Evolutionary conservation across 306 rosid species (phyloP).

Genomic region (Ormosia emarginata): DNA sequence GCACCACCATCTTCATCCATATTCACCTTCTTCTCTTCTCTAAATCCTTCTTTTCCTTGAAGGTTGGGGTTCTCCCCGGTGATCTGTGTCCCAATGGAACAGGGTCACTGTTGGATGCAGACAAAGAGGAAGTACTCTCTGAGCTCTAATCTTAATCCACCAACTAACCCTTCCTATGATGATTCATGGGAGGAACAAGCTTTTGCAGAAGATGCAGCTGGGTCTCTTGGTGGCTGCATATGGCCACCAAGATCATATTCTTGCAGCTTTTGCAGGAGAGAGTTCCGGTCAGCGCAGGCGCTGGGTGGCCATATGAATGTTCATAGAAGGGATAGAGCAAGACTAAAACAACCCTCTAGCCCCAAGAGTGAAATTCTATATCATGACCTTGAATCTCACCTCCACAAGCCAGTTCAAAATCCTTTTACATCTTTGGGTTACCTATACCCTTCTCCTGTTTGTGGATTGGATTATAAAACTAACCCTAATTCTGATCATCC

Average conservation of each 20-base stretch:
- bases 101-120: conserved; percentile 50
- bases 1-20: neutral
- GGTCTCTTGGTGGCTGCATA: conserved; percentile 42
- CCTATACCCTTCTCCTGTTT: conserved; percentile 39
- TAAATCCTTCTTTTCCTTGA: neutral
- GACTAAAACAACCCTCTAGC: conserved; percentile 49
- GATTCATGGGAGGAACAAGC: conserved; percentile 86
- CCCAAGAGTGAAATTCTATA: conserved; percentile 20
- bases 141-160: conserved; percentile 17
- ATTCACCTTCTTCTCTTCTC: neutral
- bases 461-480: conserved; percentile 40
- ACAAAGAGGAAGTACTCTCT: conserved; percentile 46
- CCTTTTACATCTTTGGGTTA: conserved; percentile 27
- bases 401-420: conserved; percentile 12
- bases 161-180: conserved; percentile 16
- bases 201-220: conserved; percentile 68
- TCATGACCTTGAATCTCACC: neutral
- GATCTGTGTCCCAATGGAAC: conserved; percentile 38
- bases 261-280: conserved; percentile 79
- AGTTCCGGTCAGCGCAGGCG: conserved; percentile 87
- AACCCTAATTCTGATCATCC: conserved; percentile 52
- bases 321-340: conserved; percentile 82
- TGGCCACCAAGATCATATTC: conserved; percentile 93
- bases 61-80: no score
- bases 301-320: conserved; percentile 93